Evolutionary conservation across 2,329 filamentous ascomycete genomes (phyloP).

Genomic region (Ophioceras dolichostomum): DNA sequence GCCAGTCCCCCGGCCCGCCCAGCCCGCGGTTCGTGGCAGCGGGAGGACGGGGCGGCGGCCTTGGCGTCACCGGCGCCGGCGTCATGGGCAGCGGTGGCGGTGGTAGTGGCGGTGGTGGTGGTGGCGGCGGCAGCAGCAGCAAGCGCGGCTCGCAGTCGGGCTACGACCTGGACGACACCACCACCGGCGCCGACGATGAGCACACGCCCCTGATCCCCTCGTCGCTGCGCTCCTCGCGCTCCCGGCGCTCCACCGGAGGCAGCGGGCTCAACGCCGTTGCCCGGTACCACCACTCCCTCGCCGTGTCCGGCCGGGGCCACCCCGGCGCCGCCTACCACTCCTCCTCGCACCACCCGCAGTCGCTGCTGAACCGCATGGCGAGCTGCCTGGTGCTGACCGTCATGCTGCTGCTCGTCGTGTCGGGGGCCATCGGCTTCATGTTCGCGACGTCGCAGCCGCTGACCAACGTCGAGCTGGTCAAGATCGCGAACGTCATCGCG

Average conservation of each 20-base stretch:
- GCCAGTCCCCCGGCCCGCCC: conserved; percentile 54
- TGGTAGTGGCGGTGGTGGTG: too few species aligned
- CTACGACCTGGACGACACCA: conserved; percentile 69
- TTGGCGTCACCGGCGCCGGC: too few species aligned
- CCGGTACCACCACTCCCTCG: conserved; percentile 40
- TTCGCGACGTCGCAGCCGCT: conserved; percentile 86
- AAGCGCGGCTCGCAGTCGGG: conserved; percentile 14
- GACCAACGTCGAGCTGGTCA: conserved; percentile 62
- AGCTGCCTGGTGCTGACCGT: conserved; percentile 77
- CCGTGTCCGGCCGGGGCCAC: conserved; percentile 37
- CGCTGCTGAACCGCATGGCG: conserved; percentile 63
- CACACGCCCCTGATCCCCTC: conserved; percentile 63
- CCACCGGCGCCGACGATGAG: conserved; percentile 71
- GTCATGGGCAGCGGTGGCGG: too few species aligned
- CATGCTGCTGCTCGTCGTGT: conserved; percentile 68
- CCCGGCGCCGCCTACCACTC: conserved; percentile 19
- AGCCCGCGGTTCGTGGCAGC: conserved; percentile 62
- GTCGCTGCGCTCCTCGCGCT: conserved; percentile 44
- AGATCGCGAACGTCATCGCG: conserved; percentile 80
- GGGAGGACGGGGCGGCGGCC: too few species aligned
- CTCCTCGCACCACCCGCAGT: conserved; percentile 25
- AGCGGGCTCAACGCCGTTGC: conserved; percentile 34
- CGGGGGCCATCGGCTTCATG: conserved; percentile 79
- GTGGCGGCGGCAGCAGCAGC: conserved; percentile 16
- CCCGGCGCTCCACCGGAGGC: conserved; percentile 19